These are phyloP conservation scores for Dentipellis fragilis DNA, from an alignment of 768 basidiomycete genomes.

Conservation along the genomic window DNA sequence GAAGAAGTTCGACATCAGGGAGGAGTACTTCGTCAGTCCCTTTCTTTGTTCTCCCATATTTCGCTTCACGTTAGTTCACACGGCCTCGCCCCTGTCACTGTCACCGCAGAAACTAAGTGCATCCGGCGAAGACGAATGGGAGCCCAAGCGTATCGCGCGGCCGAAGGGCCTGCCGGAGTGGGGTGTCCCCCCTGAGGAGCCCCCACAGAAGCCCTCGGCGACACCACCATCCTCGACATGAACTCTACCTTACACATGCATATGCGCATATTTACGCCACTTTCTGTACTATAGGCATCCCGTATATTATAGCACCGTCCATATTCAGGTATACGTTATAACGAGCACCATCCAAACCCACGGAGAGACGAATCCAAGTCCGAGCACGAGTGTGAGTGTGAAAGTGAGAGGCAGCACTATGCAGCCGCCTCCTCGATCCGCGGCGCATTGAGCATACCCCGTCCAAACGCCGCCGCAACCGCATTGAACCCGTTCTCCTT, in stretches of 20 bases:
- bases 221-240: not conserved
- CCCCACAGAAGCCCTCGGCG: slow-evolving; percentile 17
- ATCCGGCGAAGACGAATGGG: slow-evolving; percentile 64
- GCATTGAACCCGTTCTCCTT: slow-evolving; percentile 60
- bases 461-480: slow-evolving; percentile 59
- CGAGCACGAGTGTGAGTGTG: no score
- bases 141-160: slow-evolving; percentile 73
- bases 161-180: slow-evolving; percentile 89
- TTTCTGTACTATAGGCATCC: not conserved
- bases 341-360: not conserved
- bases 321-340: not conserved
- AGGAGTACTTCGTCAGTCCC: slow-evolving; percentile 87
- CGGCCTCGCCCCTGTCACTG: not conserved
- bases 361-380: not conserved
- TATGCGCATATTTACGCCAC: no score
- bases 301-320: not conserved
- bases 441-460: slow-evolving; percentile 42
- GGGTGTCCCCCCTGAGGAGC: slow-evolving; percentile 72
- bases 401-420: not conserved
- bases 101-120: slow-evolving; percentile 53
- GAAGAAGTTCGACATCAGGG: slow-evolving; percentile 84
- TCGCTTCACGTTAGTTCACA: not conserved
- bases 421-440: slow-evolving; percentile 9
- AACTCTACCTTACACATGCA: no score
- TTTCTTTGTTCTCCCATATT: not conserved